Base-by-base conservation (phyloP, 2,329 filamentous ascomycete species). In the Claviceps sorghi region DNA sequence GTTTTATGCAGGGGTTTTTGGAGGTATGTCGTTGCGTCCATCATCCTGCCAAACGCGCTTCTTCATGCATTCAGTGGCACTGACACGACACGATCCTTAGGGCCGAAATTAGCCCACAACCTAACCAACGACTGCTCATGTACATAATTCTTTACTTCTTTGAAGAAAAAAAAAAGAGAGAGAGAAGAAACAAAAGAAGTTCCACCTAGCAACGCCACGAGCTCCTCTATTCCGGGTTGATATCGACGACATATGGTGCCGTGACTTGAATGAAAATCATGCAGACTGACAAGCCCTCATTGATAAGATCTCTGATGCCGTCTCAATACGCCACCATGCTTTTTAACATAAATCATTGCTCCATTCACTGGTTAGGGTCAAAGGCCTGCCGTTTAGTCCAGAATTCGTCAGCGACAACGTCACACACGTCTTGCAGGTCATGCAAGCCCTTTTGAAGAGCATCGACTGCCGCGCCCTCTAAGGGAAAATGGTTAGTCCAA, bases 321-420 rank as follows among this genome's bases (percentile, higher is more conserved):
- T 52, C 11, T 43, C 26, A 8, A 40, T 36, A 26, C 26, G 11
- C 26, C 15, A 42, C 53, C 56, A 44, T 32, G 3, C 49, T 54
- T 55, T 22, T 22, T 49, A 9, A 45, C 47, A 49, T 38, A 50
- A 53, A 41, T 62, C 56, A 67, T 61, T 62, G 60, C 46, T 60
- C 60, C 55, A 68, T 63, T 5, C 62, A 64, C 36, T 67, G 56
- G 52, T 64, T 61, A 4, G 56, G 60, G 43, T 69, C 69, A 60
- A 63, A 69, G 17, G 60, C 61, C 52, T 68, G 57, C 52, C 66
- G 64, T 55, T 86, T 79, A 13, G 71, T 70, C 52, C 77, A 83
- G 68, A 95, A 98, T 66, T 95, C 91, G 50, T 94, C 87, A n/a
- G 85, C 79, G 4, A 98, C 87, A 3, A 94, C 86, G 67, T 97